Evolutionary conservation across 345 rosid genomes (phyloP).

Genomic region (Dovyalis caffra): DNA sequence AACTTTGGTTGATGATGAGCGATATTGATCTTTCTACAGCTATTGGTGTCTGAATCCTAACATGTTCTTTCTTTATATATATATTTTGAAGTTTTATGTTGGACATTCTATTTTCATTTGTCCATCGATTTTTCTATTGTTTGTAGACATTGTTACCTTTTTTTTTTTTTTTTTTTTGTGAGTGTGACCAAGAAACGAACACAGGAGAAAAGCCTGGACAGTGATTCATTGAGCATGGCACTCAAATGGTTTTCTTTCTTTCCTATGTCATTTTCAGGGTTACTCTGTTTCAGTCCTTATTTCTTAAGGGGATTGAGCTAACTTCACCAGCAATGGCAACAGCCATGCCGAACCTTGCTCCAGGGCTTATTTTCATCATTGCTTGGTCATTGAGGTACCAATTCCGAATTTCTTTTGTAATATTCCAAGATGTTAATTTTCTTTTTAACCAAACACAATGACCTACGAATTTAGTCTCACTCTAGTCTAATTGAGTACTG

Average conservation of each 20-base stretch:
- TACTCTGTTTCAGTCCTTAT: conserved; percentile 68
- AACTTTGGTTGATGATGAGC: background rate
- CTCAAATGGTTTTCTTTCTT: background rate
- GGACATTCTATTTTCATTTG: background rate
- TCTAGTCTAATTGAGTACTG: background rate
- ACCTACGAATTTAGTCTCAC: background rate
- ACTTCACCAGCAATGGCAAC: conserved; percentile 94
- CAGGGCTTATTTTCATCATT: conserved; percentile 77
- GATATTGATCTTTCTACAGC: background rate
- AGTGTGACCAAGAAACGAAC: background rate
- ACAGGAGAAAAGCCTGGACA: background rate
- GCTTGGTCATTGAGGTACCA: conserved; percentile 76
- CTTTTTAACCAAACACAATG: background rate
- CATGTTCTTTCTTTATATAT: background rate
- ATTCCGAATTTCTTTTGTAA: background rate
- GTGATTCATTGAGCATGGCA: background rate
- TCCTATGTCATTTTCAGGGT: conserved; percentile 48
- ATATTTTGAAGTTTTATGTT: too few relatives aligned
- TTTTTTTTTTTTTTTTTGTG: background rate
- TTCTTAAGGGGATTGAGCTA: conserved; percentile 68
- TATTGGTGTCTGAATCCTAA: background rate
- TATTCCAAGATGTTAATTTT: background rate
- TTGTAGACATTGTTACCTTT: background rate
- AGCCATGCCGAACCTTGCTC: conserved; percentile 96
- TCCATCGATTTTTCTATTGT: background rate